Evolutionary conservation across 2,329 filamentous ascomycete genomes (phyloP), one percentile per base, ranked within the genome.

Genomic region (Pyricularia pennisetigena): DNA sequence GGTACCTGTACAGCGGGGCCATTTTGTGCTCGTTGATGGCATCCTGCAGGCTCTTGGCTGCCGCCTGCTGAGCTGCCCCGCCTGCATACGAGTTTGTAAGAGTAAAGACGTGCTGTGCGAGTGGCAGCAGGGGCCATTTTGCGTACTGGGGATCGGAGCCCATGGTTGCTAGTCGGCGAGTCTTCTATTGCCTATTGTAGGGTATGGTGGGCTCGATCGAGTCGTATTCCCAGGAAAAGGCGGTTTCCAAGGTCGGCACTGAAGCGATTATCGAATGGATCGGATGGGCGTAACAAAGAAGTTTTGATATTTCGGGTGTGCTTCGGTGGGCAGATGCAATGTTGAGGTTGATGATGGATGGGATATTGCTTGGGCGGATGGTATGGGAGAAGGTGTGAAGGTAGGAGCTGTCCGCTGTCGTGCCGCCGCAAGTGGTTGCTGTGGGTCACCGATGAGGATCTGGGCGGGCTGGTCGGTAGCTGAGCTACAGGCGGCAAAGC

Each of bases 81-180:
- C 88, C 81, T 73, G 91, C 87, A 73, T 91, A 90, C 73, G 90
- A 87, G 79, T 94, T 94, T 77, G 91, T 93, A 81, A 95, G 86
- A 76, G 90, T 90, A 82, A 95, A 95, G 80, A 95, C 91, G 78
- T 93, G 88, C 82, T 95, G 92, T 71, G 91, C 87, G 75, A 96
- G 86, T 73, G 91, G 86, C 77, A 95, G 87, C 79, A 93, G 84
- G 70, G 92, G 92, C 82, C 90, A 94, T 80, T 92, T 92, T 75
- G 90, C 89, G 81, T 94, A 94, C 79, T 93, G 92, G 73, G 91
- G 90, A 81, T 95, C 92, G 76, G 91, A 86, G 75, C 88, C 88
- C 88, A 90, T 93, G 82, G 82, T 86, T 76, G 70, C 41, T 73
- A 75, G 70, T 32, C 26, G 63, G 49, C 68, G 67, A 66, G 54